Percentiles rank a stretch among this genome's conserved stretches.
These are phyloP conservation scores for Ustilago bromivora DNA, from an alignment of 1,284 basidiomycete genomes.

Conservation along the genomic window DNA sequence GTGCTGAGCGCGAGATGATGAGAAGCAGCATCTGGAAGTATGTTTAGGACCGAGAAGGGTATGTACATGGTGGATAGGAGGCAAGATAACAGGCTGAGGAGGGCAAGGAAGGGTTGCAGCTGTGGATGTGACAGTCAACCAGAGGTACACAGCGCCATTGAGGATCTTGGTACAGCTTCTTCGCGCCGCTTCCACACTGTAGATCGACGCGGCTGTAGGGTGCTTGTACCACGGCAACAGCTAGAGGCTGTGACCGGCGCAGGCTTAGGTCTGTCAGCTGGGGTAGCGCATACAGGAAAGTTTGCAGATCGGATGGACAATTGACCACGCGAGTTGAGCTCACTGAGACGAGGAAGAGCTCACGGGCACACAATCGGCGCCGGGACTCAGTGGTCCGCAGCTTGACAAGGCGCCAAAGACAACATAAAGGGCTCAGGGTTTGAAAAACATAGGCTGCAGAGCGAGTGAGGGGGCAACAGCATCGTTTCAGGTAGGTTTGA, in stretches of 20 bases:
- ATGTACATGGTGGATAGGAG: neutral
- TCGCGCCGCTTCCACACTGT: neutral
- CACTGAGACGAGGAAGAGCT: neutral
- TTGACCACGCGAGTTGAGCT: neutral
- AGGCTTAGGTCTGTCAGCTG: neutral
- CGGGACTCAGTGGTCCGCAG: neutral
- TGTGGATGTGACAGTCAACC: neutral
- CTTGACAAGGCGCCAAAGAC: neutral
- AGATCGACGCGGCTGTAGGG: neutral
- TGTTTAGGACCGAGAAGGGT: neutral
- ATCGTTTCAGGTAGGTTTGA: neutral
- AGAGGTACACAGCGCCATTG: neutral
- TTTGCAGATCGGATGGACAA: neutral
- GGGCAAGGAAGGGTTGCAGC: neutral
- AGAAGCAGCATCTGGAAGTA: neutral
- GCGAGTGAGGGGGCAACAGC: neutral
- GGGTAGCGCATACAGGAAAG: neutral
- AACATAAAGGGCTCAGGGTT: slow-evolving; percentile 1
- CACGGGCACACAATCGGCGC: neutral
- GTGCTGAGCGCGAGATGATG: neutral
- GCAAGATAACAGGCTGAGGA: neutral
- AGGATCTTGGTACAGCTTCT: neutral
- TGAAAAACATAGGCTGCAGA: neutral
- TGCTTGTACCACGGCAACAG: neutral
- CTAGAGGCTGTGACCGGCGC: neutral